A percentile compares a stretch with the other conserved stretches of the same genome.
Evolutionary conservation across 2,329 filamentous ascomycete species (phyloP).

Genomic region (Myotisia sp.): DNA sequence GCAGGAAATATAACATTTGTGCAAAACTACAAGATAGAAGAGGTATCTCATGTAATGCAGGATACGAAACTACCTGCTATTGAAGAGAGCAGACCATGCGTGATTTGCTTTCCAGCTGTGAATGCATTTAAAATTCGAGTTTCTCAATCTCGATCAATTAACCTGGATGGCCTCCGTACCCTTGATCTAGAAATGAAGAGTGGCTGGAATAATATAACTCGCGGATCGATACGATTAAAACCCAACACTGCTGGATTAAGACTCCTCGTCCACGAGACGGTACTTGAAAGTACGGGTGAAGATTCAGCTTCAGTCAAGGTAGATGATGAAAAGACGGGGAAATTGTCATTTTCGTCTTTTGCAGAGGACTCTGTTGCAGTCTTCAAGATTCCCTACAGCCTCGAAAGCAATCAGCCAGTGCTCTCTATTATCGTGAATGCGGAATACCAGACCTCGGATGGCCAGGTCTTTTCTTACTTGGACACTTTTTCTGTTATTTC

Average conservation of each 20-base stretch:
- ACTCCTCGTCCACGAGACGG: constrained; percentile 39
- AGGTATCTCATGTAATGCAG: constrained; percentile 23
- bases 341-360: constrained; percentile 30
- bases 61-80: constrained; percentile 17
- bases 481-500: constrained; percentile 52
- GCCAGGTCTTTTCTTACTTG: constrained; percentile 47
- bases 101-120: constrained; percentile 59
- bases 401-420: constrained; percentile 60
- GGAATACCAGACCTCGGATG: constrained; percentile 53
- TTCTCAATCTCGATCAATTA: constrained; percentile 52
- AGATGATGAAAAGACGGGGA: constrained; percentile 20
- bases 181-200: constrained; percentile 59
- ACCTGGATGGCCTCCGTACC: constrained; percentile 64
- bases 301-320: constrained; percentile 29
- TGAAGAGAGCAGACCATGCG: constrained; percentile 42
- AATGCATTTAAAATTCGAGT: constrained; percentile 56
- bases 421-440: constrained; percentile 65
- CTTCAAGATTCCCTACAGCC: constrained; percentile 62
- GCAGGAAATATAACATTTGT: constrained; percentile 28
- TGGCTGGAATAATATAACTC: constrained; percentile 55
- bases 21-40: constrained; percentile 18
- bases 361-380: constrained; percentile 20
- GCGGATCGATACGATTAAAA: constrained; percentile 38
- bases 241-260: constrained; percentile 48
- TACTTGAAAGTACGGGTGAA: constrained; percentile 27